Conservation (phyloP, 331 rosid species). For the Rhamnella rubrinervis region DNA sequence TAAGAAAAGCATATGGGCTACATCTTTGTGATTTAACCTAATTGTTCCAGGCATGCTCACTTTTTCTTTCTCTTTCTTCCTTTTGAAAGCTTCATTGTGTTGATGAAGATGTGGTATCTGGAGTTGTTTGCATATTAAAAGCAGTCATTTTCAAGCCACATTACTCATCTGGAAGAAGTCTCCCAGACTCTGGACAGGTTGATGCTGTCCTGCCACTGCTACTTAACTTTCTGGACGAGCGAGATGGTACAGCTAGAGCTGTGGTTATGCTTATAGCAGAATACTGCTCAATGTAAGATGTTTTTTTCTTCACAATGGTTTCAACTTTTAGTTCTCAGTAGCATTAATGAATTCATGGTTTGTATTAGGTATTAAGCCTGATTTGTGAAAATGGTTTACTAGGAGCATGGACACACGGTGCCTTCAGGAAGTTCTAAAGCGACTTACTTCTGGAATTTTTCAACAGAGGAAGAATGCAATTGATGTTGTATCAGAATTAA, state of each 20-base stretch:
- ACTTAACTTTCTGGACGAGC: constrained; percentile 80
- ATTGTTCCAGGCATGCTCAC: background rate
- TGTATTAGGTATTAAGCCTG: constrained; percentile 20
- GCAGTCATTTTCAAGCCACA: constrained; percentile 63
- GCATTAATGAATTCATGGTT: constrained; percentile 9
- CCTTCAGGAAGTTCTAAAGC: constrained; percentile 67
- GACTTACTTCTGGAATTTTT: constrained; percentile 55
- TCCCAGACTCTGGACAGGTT: constrained; percentile 40
- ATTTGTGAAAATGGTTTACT: constrained; percentile 32
- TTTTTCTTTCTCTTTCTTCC: background rate
- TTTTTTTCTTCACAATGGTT: constrained; percentile 20
- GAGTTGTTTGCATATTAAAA: constrained; percentile 69
- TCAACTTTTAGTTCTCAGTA: constrained; percentile 8
- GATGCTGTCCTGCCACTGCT: constrained; percentile 58
- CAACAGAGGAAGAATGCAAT: constrained; percentile 79
- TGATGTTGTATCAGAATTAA: constrained; percentile 70
- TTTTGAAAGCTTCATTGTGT: constrained; percentile 66
- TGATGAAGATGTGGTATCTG: constrained; percentile 65
- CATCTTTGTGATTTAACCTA: background rate
- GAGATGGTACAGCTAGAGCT: constrained; percentile 76
- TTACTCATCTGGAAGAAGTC: constrained; percentile 44
- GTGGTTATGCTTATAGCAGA: constrained; percentile 79
- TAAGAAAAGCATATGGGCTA: too few relatives aligned
- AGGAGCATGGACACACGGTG: constrained; percentile 65
- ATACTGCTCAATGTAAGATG: constrained; percentile 69